These are phyloP conservation scores for Lachancea sp. DNA, from an alignment of 805 yeast genomes.

Conservation along the genomic window DNA sequence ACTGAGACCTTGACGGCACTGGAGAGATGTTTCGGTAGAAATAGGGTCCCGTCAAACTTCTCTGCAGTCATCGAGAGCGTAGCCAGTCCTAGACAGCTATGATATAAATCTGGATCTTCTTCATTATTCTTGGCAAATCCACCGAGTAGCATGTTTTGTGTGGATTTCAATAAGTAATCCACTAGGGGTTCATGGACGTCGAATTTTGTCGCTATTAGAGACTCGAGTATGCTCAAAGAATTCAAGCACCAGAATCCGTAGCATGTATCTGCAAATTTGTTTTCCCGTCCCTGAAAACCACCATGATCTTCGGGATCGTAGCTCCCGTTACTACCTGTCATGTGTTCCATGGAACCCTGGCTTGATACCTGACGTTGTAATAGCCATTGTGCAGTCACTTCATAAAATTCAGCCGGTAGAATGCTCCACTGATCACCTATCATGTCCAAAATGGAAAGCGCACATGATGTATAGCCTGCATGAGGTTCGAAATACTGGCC, in stretches of 20 bases:
- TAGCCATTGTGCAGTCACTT: constrained; percentile 50
- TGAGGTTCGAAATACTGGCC: constrained; percentile 65
- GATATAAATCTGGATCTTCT: constrained; percentile 65
- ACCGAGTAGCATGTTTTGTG: constrained; percentile 62
- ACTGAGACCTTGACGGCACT: not conserved
- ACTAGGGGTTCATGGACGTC: not conserved
- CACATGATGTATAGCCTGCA: constrained; percentile 85
- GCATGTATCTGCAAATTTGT: constrained; percentile 80
- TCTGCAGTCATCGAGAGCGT: constrained; percentile 39
- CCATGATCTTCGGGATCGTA: constrained; percentile 53
- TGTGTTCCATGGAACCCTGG: constrained; percentile 17
- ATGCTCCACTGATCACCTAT: constrained; percentile 7
- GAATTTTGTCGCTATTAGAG: constrained; percentile 5
- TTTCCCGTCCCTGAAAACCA: constrained; percentile 82
- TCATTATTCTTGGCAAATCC: constrained; percentile 70
- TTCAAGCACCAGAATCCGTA: constrained; percentile 80
- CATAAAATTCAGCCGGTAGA: constrained; percentile 23
- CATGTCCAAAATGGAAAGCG: constrained; percentile 46
- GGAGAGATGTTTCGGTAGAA: constrained; percentile 20
- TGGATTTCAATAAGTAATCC: constrained; percentile 43
- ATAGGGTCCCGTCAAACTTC: constrained; percentile 25
- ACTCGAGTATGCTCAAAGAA: constrained; percentile 42
- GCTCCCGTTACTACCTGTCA: constrained; percentile 28
- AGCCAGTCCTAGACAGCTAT: constrained; percentile 56
- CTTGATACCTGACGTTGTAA: constrained; percentile 49